A percentile compares a stretch with the other conserved stretches of the same genome.
Conservation (phyloP, 129 eudicot species). For the Artemisia annua region DNA sequence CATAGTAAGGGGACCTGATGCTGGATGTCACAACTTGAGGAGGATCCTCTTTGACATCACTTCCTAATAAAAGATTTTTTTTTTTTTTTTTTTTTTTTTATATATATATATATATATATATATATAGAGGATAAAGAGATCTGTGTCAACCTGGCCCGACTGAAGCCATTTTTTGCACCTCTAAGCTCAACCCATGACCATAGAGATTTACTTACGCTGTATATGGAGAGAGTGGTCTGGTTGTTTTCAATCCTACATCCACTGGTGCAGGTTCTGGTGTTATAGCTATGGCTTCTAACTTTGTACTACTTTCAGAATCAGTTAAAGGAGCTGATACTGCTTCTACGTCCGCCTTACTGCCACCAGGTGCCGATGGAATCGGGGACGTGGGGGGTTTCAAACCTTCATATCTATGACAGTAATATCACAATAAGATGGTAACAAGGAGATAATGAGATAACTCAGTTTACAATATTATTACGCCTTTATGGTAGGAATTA, state of each 20-base stretch:
- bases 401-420: slow-evolving; percentile 59
- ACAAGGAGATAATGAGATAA: slow-evolving; percentile 14
- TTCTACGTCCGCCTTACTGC: slow-evolving; percentile 34
- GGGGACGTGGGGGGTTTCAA: slow-evolving; percentile 85
- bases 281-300: slow-evolving; percentile 8
- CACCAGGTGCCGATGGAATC: slow-evolving; percentile 53
- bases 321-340: slow-evolving; percentile 24
- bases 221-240: slow-evolving; percentile 59
- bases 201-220: slow-evolving; percentile 42
- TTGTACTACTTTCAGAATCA: slow-evolving; percentile 33
- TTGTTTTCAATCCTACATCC: slow-evolving; percentile 19
- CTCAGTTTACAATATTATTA: neutral
- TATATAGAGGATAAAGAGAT: no score
- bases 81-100: no score
- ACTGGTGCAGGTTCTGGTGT: slow-evolving; percentile 37
- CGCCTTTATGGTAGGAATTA: neutral
- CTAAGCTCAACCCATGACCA: neutral
- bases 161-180: no score
- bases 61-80: no score
- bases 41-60: no score
- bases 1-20: slow-evolving; percentile 49
- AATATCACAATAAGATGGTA: neutral
- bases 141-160: no score
- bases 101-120: no score
- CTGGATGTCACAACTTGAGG: slow-evolving; percentile 30